Percentiles rank a stretch among this genome's conserved stretches.
phyloP scores from a whole-genome alignment of 768 basidiomycete genomes.

The Collybia sp. region DNA sequence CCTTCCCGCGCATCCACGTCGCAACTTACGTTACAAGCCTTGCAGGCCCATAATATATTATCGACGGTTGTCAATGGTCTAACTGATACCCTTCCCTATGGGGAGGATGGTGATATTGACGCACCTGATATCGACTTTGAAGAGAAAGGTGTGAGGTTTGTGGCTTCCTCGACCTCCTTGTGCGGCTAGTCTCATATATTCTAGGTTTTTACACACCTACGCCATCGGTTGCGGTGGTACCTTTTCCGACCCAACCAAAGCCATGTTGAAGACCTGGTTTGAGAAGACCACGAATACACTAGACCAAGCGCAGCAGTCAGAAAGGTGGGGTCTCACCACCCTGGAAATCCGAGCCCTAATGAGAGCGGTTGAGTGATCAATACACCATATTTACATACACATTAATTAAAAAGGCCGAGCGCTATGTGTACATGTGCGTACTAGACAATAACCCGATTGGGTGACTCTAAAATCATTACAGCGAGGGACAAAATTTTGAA shows the following conservation, averaged over 20 bases:
- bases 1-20: conserved; percentile 53
- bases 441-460: too few species aligned
- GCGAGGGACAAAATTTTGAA: too few species aligned
- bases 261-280: neutral
- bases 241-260: neutral
- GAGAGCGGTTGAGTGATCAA: neutral
- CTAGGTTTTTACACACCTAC: conserved; percentile 55
- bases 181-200: neutral
- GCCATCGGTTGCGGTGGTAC: conserved; percentile 13
- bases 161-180: conserved; percentile 2
- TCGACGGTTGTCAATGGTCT: conserved; percentile 48
- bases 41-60: conserved; percentile 41
- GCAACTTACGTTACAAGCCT: conserved; percentile 38
- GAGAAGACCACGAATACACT: neutral
- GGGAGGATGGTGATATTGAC: conserved; percentile 61
- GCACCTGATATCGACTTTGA: conserved; percentile 57
- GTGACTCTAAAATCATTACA: too few species aligned
- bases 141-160: conserved; percentile 57
- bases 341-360: neutral
- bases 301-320: neutral
- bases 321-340: neutral
- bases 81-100: conserved; percentile 53
- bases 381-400: too few species aligned
- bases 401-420: too few species aligned
- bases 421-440: too few species aligned